These are phyloP conservation scores for Globisporangium alternatum DNA, from an alignment of 352 stramenopile species.

Conservation along the genomic window DNA sequence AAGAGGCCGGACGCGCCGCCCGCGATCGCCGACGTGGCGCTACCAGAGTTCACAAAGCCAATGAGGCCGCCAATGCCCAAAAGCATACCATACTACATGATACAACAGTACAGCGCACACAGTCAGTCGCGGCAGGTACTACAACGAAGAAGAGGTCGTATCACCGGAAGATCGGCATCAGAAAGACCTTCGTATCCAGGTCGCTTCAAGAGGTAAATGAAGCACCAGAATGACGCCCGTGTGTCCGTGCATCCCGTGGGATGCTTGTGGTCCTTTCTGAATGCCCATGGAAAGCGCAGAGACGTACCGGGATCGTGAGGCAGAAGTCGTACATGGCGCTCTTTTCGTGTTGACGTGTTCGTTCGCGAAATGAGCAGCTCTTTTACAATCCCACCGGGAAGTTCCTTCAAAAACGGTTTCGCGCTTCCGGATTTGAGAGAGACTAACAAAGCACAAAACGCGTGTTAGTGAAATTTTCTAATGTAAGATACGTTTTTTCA, in stretches of 20 bases:
- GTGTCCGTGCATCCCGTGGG: background rate
- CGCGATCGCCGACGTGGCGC: slow-evolving; percentile 57
- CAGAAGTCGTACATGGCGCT: slow-evolving; percentile 84
- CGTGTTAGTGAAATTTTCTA: background rate
- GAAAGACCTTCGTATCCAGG: background rate
- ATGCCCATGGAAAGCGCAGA: background rate
- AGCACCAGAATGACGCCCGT: background rate
- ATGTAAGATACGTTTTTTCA: background rate
- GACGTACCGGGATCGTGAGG: slow-evolving; percentile 81
- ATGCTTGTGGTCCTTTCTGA: background rate
- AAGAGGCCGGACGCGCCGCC: slow-evolving; percentile 65
- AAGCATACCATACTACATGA: slow-evolving; percentile 65
- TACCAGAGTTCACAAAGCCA: slow-evolving; percentile 76
- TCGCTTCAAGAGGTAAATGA: slow-evolving; percentile 3
- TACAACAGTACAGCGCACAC: slow-evolving; percentile 1
- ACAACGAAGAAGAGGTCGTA: background rate
- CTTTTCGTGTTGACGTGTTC: slow-evolving; percentile 1
- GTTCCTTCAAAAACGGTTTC: background rate
- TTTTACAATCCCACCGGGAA: background rate
- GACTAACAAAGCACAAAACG: too few species aligned
- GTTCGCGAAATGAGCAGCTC: slow-evolving; percentile 3
- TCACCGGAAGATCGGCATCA: background rate
- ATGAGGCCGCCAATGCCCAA: slow-evolving; percentile 67
- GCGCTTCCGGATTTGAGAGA: too few species aligned
- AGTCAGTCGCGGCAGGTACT: background rate